Evolutionary conservation across 2,329 filamentous ascomycete genomes (phyloP), one percentile per base, ranked within the genome.

Genomic region (Neocucurbitaria cava): DNA sequence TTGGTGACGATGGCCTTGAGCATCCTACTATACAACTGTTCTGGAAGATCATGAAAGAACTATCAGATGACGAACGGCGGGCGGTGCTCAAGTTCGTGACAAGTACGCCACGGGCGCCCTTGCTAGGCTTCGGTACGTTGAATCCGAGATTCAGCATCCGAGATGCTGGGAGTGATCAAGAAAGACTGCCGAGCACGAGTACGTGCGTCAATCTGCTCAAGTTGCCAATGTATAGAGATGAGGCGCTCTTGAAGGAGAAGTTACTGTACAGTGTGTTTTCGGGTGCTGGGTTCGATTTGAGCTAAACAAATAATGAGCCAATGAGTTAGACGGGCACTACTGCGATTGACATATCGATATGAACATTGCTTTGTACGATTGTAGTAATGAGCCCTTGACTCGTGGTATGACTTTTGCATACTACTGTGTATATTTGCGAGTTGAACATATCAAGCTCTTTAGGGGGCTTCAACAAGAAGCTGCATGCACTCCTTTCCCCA

Each of bases 161-260:
- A 4, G 95, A 99, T 76, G 88, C 87, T 0, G 90, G 91, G 4
- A 79, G 79, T 23, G 91, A 96, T 69, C 85, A 94, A 76, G 83
- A 86, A 43, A 82, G 95, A 54, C 78, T 97, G 59, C 95, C 95
- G 2, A 98, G 92, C 71, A 92, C 95, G 17, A 97, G 93, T 72
- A 99, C 95, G 0, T 99, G 95, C 68, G 92, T 98, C 24, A 99
- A 99, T 73, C 74, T 99, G 64, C 78, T 99, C 43, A 99, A 99
- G 80, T 78, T 99, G 62, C 95, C 95, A 6, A 86, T 88, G 61
- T 99, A 98, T 75, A 83, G 76, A 43, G 86, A 82, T 30, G 85
- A 87, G 59, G 76, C 79, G 54, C 83, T 81, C 24, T 74, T 99
- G 67, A 88, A 85, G 70, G 85, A 88, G 69, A 98, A 96, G 78